phyloP scores from a whole-genome alignment of 2,329 filamentous ascomycete species.

The Mariannaea sp. region DNA sequence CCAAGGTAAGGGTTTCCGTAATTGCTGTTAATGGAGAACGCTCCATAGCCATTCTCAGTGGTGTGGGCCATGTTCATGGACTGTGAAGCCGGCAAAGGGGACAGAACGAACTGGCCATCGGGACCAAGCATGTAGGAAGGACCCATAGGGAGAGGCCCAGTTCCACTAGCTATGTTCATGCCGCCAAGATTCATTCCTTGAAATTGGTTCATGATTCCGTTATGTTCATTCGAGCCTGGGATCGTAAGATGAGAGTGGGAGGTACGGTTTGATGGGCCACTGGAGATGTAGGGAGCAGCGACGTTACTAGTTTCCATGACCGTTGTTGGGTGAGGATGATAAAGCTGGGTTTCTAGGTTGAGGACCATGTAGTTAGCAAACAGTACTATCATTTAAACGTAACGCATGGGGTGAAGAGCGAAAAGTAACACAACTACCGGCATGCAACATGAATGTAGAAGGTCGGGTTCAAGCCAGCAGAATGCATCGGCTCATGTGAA shows the following conservation, averaged over 20 bases:
- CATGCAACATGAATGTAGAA: background rate
- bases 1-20: conserved; percentile 46
- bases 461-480: too few species aligned
- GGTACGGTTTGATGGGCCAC: conserved; percentile 37
- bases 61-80: conserved; percentile 44
- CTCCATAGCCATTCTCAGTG: conserved; percentile 42
- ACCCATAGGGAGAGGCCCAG: conserved; percentile 42
- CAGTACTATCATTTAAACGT: background rate
- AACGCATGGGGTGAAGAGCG: too few species aligned
- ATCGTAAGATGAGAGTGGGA: conserved; percentile 39
- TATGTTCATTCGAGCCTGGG: conserved; percentile 40
- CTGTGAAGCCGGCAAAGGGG: conserved; percentile 43
- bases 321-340: conserved; percentile 40
- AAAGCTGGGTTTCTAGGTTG: conserved; percentile 40
- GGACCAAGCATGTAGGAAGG: conserved; percentile 46
- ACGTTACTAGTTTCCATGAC: conserved; percentile 46
- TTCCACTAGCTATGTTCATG: conserved; percentile 41
- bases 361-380: conserved; percentile 1
- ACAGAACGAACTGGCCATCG: conserved; percentile 47
- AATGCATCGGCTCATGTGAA: too few species aligned
- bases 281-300: conserved; percentile 40
- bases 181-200: conserved; percentile 45
- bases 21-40: conserved; percentile 41
- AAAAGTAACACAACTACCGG: too few species aligned
- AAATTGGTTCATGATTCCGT: conserved; percentile 43